Evolutionary conservation across 495 filamentous ascomycete species (phyloP), one percentile per base, ranked within the genome.

Genomic region (Neurospora sp.): DNA sequence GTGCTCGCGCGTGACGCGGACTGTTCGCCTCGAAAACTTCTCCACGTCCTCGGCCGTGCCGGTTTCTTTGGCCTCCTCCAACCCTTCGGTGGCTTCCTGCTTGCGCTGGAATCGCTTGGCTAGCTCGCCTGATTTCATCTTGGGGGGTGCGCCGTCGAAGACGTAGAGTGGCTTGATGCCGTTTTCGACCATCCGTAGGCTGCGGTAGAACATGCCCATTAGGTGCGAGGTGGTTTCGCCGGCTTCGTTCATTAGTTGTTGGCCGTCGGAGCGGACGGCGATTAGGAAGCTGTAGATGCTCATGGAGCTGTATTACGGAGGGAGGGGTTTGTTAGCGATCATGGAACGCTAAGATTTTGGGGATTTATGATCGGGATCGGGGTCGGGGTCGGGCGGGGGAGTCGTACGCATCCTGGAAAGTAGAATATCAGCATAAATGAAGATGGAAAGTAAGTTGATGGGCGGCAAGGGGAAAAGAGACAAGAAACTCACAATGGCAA

Each of bases 191-290:
- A 99, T 98, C 77, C 96, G 93, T 2, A 99, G 87, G 1, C 96
- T 99, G 74, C 96, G 96, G 86, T 99, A 99, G 84, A 99, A 99
- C 91, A 99, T 94, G 75, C 96, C 96, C 95, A 98, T 97, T 22
- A 99, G 84, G 81, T 99, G 96, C 9, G 96, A 98, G 0, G 96
- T 99, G 1, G 96, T 99, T 75, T 98, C 94, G 75, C 96, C 96
- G 48, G 88, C 89, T 75, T 99, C 96, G 78, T 89, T 94, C 88
- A 90, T 98, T 73, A 99, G 89, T 82, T 97, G 94, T 81, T 99
- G 92, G 73, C 96, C 96, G 76, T 96, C 94, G 72, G 94, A 97
- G 69, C 96, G 94, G 46, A 99, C 96, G 18, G 96, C 96, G 77
- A 99, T 93, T 61, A 99, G 89, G 86, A 99, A 99, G 83, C 91